phyloP scores from a whole-genome alignment of 164 flowering plant genomes.

The Nymphaea thermarum region DNA sequence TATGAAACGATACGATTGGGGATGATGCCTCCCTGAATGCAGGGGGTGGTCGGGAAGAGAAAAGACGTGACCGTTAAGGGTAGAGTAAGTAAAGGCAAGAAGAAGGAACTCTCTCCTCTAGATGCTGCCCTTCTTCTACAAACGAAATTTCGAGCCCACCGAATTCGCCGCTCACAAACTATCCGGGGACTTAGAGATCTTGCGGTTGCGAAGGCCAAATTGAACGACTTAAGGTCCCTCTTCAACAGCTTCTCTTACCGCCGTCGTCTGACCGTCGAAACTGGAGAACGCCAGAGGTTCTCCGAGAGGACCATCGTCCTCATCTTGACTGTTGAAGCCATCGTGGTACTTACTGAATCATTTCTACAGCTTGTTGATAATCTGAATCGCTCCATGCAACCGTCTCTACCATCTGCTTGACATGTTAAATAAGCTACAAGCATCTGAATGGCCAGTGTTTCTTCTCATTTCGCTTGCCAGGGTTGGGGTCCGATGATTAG shows the following conservation, averaged over 20 bases:
- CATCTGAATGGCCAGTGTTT: neutral
- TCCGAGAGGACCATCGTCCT: conserved; percentile 83
- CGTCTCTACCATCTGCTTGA: neutral
- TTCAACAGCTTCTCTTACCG: conserved; percentile 76
- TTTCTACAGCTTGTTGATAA: neutral
- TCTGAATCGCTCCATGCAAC: neutral
- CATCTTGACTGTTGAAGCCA: conserved; percentile 83
- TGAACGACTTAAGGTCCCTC: conserved; percentile 70
- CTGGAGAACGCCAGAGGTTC: conserved; percentile 82
- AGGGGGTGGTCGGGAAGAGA: conserved; percentile 55
- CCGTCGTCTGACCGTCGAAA: conserved; percentile 41
- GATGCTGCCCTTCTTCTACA: conserved; percentile 89
- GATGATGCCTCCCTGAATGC: neutral
- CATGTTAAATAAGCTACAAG: neutral
- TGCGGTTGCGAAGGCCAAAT: conserved; percentile 73
- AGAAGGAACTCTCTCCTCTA: conserved; percentile 62
- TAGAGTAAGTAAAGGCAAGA: conserved; percentile 48
- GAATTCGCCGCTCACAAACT: conserved; percentile 67
- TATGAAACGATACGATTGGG: too few species aligned
- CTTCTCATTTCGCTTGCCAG: conserved; percentile 15
- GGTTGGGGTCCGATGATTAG: conserved; percentile 84
- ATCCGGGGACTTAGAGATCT: conserved; percentile 78
- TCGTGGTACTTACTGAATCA: conserved; percentile 40
- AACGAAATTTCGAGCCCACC: conserved; percentile 56
- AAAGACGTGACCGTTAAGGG: conserved; percentile 13